Base-by-base conservation (phyloP, 2,329 filamentous ascomycete species). In the Metarhizium album region DNA sequence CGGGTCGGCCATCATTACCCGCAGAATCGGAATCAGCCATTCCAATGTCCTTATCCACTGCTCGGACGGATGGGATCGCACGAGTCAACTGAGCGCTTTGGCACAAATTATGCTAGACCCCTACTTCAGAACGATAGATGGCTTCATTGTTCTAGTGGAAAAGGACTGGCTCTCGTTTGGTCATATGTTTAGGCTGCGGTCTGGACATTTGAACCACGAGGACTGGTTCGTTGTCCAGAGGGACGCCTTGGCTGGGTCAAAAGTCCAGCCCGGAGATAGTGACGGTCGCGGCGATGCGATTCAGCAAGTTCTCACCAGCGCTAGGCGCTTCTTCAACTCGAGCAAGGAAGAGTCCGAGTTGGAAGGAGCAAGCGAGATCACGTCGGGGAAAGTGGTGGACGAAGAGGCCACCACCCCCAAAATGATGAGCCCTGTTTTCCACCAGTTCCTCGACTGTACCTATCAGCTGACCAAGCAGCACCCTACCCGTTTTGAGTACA, bases 141-240 rank as follows among this genome's bases (percentile, higher is more conserved):
- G 93, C 1, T 98, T 97, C 66, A 90, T 97, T 59, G 83, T 95
- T 2, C 73, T 98, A 6, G 79, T 98, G 2, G 93, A 98, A 67
- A 98, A 98, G 66, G 93, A 98, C 63, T 98, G 93, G 88, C 71
- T 98, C 13, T 93, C 91, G 0, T 98, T 96, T 69, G 93, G 93
- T 2, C 91, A 98, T 68, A 96, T 95, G 84, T 98, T 98, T 69
- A 83, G 90, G 50, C 82, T 95, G 60, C 83, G 93, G n/a, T 87
- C 87, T 14, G 93, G 93, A 3, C 86, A 87, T 59, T 70, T 97
- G 50, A 89, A 83, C 61, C 87, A 87, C 57, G 91, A 97, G 57
- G 95, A 94, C 62, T 97, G 90, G 90, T 98, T 98, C 63, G 76
- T 81, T 18, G 80, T 88, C 24, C 88, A 96, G 64, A 90, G 86